Evolutionary conservation across 2,329 filamentous ascomycete genomes (phyloP), one percentile per base, ranked within the genome.

Genomic region (Fusarium stilboides): DNA sequence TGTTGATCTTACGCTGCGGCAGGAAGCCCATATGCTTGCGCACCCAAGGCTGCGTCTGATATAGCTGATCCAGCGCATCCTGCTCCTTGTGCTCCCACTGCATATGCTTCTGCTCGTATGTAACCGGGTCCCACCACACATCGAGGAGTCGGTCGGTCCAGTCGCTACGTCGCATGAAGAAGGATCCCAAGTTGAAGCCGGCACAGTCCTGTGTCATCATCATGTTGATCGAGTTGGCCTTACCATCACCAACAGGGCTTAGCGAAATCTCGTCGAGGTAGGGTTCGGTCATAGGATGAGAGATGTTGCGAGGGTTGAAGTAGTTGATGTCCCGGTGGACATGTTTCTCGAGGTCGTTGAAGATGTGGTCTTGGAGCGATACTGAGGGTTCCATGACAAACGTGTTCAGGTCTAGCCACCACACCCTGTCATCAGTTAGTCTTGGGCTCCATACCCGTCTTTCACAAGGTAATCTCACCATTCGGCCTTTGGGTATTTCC

Each of bases 81-180:
- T 99, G 96, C 80, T 99, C 96, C 79, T 98, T 98, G 84, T 99
- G 96, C 76, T 96, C 94, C 96, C 96, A 99, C 67, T 96, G 89
- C 94, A 98, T 98, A 79, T 99, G 96, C 78, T 94, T 97, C 81
- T 99, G 96, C 81, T 99, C 96, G 79, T 99, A 99, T 59, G 92
- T 89, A 31, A 98, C 94, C 0, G 96, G 96, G 76, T 99, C 96
- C 96, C 96, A 99, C 96, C 96, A 99, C 53, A 97, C 87, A 76
- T 99, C 96, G 36, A 99, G 87, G 19, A 99, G 83, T 6, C 94
- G 91, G 75, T 98, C 95, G 1, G 94, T 93, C 93, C 94, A 99
- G 26, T 89, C 85, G 75, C 93, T 93, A 64, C 96, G 90, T 50
- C 90, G 89, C 44, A 98, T 83, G 79, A 99, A 96, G 85, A 99